Evolutionary conservation across 192 early-diverging fungal genomes (phyloP).

Genomic region (Linnemannia zychae): DNA sequence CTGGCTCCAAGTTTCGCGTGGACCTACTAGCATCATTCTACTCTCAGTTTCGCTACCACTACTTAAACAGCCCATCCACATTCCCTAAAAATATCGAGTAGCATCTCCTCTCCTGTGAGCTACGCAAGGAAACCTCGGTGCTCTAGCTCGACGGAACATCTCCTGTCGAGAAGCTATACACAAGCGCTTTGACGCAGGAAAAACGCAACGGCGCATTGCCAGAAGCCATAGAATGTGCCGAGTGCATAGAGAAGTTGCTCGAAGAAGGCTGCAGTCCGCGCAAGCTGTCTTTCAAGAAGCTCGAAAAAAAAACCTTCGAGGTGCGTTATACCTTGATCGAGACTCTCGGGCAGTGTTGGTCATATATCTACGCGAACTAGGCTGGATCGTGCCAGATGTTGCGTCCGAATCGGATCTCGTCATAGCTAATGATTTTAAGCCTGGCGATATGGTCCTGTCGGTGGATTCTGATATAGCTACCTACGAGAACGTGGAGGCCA

Average conservation of each 20-base stretch:
- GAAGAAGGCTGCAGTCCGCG: neutral
- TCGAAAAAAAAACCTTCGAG: neutral
- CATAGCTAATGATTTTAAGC: constrained; percentile 4
- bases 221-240: neutral
- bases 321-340: neutral
- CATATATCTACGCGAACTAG: neutral
- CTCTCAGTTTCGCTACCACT: neutral
- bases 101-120: neutral
- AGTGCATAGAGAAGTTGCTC: neutral
- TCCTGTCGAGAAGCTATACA: constrained; percentile 10
- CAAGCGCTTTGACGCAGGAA: neutral
- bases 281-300: neutral
- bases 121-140: constrained; percentile 11
- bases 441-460: neutral
- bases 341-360: neutral
- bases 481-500: constrained; percentile 9
- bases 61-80: neutral
- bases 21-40: neutral
- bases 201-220: neutral
- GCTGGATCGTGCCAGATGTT: neutral
- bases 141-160: constrained; percentile 15
- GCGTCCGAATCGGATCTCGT: neutral
- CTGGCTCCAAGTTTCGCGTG: neutral
- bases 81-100: neutral
- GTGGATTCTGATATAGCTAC: constrained; percentile 13